Conservation (phyloP, 805 yeast genomes). For the Kazachstania viticola region DNA sequence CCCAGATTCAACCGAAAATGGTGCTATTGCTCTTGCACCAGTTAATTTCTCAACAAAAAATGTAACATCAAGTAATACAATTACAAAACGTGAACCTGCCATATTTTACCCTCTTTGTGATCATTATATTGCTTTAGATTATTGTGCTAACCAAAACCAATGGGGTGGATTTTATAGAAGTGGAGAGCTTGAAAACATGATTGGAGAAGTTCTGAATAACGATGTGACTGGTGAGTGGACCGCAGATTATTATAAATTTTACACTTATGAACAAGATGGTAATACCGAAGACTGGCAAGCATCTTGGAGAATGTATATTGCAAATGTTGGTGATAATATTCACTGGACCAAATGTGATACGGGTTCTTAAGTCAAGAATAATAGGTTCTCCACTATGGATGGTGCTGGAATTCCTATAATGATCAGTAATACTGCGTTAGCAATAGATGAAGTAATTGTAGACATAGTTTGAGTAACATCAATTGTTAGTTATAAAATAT, state of each 20-base stretch:
- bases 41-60: too few relatives aligned
- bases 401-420: too few relatives aligned
- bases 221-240: not conserved
- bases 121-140: not conserved
- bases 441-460: too few relatives aligned
- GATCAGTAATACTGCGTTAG: too few relatives aligned
- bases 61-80: not conserved
- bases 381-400: too few relatives aligned
- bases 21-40: not conserved
- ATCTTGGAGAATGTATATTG: not conserved
- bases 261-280: not conserved
- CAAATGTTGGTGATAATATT: not conserved
- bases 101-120: not conserved
- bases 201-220: not conserved
- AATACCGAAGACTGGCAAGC: not conserved
- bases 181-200: not conserved
- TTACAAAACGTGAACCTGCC: not conserved
- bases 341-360: conserved; percentile 1
- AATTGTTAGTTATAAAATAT: too few relatives aligned
- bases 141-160: not conserved
- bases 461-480: too few relatives aligned
- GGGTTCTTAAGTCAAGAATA: not conserved
- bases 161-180: conserved; percentile 1
- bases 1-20: not conserved
- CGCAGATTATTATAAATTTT: not conserved